Base-by-base conservation (phyloP, 2,329 filamentous ascomycete species). In the Aureobasidium sp. region DNA sequence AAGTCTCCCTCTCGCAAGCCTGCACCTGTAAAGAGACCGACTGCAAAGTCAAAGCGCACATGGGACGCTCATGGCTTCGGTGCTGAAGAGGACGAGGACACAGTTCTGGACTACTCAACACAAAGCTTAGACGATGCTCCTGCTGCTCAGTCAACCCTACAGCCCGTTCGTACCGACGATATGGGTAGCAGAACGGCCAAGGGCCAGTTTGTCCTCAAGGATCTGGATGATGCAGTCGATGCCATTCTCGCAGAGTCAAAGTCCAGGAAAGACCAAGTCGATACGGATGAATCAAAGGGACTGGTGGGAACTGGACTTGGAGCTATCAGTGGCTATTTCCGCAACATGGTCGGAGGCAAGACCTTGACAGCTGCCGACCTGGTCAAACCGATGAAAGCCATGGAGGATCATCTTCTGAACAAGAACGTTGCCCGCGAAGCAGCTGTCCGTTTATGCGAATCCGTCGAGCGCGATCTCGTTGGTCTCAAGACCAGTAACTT, bases 401-500 rank as follows among this genome's bases (percentile, higher is more conserved):
- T 99, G 91, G 91, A 97, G 72, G 91, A 96, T 62, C 93, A 97
- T 73, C 80, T 99, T 7, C 77, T 99, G 63, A 87, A 88, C 76
- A 99, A 99, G 80, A 99, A 99, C 69, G 92, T 99, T 32, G 94
- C 94, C 0, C 88, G 90, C 59, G 94, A 97, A 78, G 94, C 94
- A 16, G 94, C 93, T 2, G 83, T 96, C 36, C 88, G 94, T 59
- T 79, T 99, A 45, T 97, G 93, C 72, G 87, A 95, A 65, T 91
- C 91, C 57, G 93, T 99, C 7, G 89, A 97, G 74, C 87, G 88
- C 69, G 92, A 97, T 71, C 80, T 99, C 30, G 76, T 97, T 21
- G 92, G 94, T 32, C 87, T 92, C 67, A 97, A 93, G 78, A 99
- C 94, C 0, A 90, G 85, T 45, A 95, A 81, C 71, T 99, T 97